These are phyloP conservation scores for Skeletonema costatum DNA, from an alignment of 108 stramenopile species.

Conservation along the genomic window DNA sequence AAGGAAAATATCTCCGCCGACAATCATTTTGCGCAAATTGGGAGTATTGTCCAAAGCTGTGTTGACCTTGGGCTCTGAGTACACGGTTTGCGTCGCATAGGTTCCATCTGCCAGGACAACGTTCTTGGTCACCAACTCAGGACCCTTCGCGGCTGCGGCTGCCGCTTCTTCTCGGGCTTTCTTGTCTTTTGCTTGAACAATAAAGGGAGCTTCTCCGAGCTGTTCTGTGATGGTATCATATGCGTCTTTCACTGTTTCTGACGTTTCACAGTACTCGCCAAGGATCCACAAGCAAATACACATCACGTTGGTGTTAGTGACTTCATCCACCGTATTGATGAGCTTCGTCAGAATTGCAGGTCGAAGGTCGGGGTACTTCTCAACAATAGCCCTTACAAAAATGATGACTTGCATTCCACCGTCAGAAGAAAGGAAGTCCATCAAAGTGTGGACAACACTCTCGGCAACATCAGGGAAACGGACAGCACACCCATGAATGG, in stretches of 20 bases:
- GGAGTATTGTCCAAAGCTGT: constrained; percentile 69
- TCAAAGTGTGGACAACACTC: constrained; percentile 92
- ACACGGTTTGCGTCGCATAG: constrained; percentile 96
- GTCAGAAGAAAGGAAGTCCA: constrained; percentile 93
- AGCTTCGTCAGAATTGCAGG: constrained; percentile 90
- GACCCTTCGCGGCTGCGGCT: constrained; percentile 59
- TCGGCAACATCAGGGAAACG: constrained; percentile 95
- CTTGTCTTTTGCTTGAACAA: constrained; percentile 64
- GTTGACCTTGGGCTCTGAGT: constrained; percentile 59
- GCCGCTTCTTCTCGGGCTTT: constrained; percentile 70
- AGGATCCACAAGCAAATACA: constrained; percentile 98
- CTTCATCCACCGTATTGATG: constrained; percentile 80
- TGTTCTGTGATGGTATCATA: constrained; percentile 78
- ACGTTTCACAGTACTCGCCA: constrained; percentile 92
- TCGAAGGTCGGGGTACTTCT: constrained; percentile 93
- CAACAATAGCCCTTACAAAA: constrained; percentile 96
- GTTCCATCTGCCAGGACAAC: constrained; percentile 98
- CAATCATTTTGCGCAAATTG: constrained; percentile 84
- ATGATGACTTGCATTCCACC: constrained; percentile 94
- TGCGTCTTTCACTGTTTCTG: constrained; percentile 74
- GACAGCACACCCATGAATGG: constrained; percentile 97
- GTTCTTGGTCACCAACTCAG: constrained; percentile 90
- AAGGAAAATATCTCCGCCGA: constrained; percentile 94
- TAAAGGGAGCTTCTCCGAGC: constrained; percentile 82
- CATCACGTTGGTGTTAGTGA: constrained; percentile 86